Evolutionary conservation across 768 basidiomycete species (phyloP), one percentile per base, ranked within the genome.

Genomic region (Tubosaeta sp.): DNA sequence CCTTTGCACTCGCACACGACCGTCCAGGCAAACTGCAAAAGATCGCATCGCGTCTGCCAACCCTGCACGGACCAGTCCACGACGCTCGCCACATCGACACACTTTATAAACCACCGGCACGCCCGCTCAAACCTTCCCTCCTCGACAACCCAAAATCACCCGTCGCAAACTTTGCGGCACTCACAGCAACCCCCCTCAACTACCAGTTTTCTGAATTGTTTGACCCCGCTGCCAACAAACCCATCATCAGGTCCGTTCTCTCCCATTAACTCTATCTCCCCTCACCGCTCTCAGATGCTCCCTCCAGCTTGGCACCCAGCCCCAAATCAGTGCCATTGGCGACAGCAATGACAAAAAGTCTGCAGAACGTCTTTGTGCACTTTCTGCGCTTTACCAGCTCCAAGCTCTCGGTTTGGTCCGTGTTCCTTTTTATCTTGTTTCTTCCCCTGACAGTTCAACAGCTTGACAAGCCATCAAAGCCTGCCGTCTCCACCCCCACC

Each of bases 341-440:
- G 86, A 90, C 66, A 70, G 74, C 41, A 11, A 64, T 4, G 73
- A 69, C 13, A 83, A 76, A 65, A 84, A 83, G 57, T 76, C 84
- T 19, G 84, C 92, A 0, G 81, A 86, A 57, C 77, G 78, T 63
- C 72, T 93, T n/a, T 89, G 90, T 6, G 84, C 86, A 1, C 69
- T 92, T 22, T 84, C 84, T 39, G 86, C 84, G 7, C 67, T 87
- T 30, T 80, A 86, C 62, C 89, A 94, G 60, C 64, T 94, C 18
- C 76, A 84, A 36, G 68, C 69, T 16, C 63, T 74, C 19, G 83
- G 82, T 24, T 60, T 90, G 42, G 91, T 94, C 66, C 52, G 87
- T 77, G 24, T 39, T 42, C 48, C 36, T 0, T 41, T 39, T 19
- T 48, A 22, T 32, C 21, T 2, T 32, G 10, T 30, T 2, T 6